Base-by-base conservation (phyloP, 164 flowering plant species). In the Sextonia rubra region DNA sequence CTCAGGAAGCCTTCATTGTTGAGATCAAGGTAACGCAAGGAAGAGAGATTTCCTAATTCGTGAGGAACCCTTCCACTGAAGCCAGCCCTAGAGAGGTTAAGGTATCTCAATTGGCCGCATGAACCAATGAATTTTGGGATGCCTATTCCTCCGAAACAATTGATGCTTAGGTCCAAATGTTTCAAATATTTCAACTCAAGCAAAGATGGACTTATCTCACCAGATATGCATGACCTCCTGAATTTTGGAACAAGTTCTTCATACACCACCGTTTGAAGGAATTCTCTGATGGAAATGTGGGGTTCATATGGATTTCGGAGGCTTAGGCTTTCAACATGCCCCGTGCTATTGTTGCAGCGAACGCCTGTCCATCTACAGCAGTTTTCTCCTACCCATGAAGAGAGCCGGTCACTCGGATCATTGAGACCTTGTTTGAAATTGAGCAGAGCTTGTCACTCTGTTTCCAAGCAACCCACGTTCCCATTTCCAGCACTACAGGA, bases 111-210 rank as follows among this genome's bases (percentile, higher is more conserved):
- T 47, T 60, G 56, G 1, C n/a, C 25, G 12, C 68, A 20, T 12
- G 72, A 72, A 62, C 75, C 78, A 7, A 76, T 5, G 72, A 65
- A 70, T 2, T 44, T 27, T 58, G 77, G 77, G 22, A 75, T 71
- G 6, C 49, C 6, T 5, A 24, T 64, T 3, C 44, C 75, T 1
- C 24, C 44, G 26, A 75, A 75, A 58, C 22, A 12, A 29, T 75
- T 75, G 5, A 1, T 0, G 25, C 77, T 75, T 48, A 70, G 32
- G 55, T 75, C 74, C 66, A 70, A 64, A 29, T 49, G 20, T 0
- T 60, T 58, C 15, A 75, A 55, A 15, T 76, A 23, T 22, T 68
- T 72, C 37, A 76, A 30, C 2, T 76, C 69, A 7, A 72, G 12
- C 37, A 76, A 52, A 47, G 75, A 64, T 20, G 64, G 68, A 67